Evolutionary conservation across 192 early-diverging fungal genomes (phyloP).

Genomic region (Coemansia sp.): DNA sequence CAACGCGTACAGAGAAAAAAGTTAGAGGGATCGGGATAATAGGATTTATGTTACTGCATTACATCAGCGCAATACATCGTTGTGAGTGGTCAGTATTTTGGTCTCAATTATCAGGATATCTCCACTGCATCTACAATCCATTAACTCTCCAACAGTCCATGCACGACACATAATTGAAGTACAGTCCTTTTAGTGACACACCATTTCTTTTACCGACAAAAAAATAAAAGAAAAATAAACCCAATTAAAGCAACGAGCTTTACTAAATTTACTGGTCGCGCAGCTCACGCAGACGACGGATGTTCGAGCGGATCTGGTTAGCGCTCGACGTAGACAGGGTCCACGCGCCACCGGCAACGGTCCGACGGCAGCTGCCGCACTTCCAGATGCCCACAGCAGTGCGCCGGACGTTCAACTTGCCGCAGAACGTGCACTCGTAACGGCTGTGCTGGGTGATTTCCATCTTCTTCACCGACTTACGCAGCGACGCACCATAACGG

Average conservation of each 20-base stretch:
- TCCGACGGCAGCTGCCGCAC: constrained; percentile 93
- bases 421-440: constrained; percentile 99
- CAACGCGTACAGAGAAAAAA: too few relatives aligned
- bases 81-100: too few relatives aligned
- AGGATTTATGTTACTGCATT: too few relatives aligned
- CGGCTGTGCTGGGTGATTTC: constrained; percentile 99
- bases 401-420: constrained; percentile 95
- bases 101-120: too few relatives aligned
- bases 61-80: too few relatives aligned
- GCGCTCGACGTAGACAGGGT: constrained; percentile 82
- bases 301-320: constrained; percentile 85
- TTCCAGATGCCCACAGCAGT: constrained; percentile 98
- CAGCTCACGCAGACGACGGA: constrained; percentile 97
- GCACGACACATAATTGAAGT: too few relatives aligned
- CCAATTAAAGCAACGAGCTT: constrained; percentile 2
- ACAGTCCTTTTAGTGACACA: too few relatives aligned
- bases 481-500: constrained; percentile 99
- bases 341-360: constrained; percentile 97
- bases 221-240: constrained; percentile 8
- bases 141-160: too few relatives aligned
- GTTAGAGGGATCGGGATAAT: too few relatives aligned
- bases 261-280: constrained; percentile 71
- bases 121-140: too few relatives aligned
- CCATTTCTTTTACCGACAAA: background rate
- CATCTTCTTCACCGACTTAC: constrained; percentile 98